A percentile compares a stretch with the other conserved stretches of the same genome.
Conservation (phyloP, 495 filamentous ascomycete genomes). For the Lophiostoma macrostomum region DNA sequence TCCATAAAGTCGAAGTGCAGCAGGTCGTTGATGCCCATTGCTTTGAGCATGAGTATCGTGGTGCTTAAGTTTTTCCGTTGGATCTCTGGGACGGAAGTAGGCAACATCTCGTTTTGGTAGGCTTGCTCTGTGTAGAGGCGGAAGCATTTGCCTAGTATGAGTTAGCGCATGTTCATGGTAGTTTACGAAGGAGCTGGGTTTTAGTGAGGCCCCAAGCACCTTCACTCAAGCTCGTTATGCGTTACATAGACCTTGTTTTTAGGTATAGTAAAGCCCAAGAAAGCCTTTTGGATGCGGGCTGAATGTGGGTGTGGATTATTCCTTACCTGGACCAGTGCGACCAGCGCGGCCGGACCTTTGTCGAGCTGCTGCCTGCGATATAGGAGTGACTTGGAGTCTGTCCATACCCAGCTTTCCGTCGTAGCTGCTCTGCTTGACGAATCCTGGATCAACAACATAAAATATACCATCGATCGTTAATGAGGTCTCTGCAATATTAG, state of each 20-base stretch:
- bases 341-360: conserved; percentile 92
- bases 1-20: conserved; percentile 99
- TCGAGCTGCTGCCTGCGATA: conserved; percentile 95
- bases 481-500: conserved; percentile 96
- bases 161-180: no score
- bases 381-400: conserved; percentile 87
- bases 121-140: conserved; percentile 93
- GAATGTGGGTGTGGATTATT: no score
- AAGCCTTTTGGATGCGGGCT: no score
- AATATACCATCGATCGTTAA: conserved; percentile 98
- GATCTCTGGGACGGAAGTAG: conserved; percentile 93
- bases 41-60: conserved; percentile 98
- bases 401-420: conserved; percentile 98
- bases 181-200: no score
- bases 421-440: conserved; percentile 96
- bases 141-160: conserved; percentile 98
- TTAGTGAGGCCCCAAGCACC: no score
- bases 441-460: conserved; percentile 95
- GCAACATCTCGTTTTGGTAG: conserved; percentile 95
- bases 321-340: conserved; percentile 88
- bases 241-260: no score
- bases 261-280: no score
- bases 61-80: conserved; percentile 91
- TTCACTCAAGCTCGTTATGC: no score
- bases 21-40: conserved; percentile 98